These are phyloP conservation scores for Scolecobasidium constrictum DNA, from an alignment of 2,329 filamentous ascomycete species.

Conservation along the genomic window DNA sequence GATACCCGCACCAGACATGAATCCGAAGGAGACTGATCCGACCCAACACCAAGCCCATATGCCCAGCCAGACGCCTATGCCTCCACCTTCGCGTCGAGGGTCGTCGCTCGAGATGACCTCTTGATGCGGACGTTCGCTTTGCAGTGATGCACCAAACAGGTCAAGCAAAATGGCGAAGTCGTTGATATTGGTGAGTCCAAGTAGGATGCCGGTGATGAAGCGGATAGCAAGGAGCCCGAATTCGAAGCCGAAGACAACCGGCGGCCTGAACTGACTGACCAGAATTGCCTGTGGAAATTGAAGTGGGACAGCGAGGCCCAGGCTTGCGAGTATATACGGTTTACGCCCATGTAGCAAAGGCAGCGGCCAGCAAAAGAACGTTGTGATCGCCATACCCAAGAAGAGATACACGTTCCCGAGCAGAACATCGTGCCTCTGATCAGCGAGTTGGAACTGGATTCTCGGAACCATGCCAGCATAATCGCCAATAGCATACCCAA, in stretches of 20 bases:
- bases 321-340: constrained; percentile 60
- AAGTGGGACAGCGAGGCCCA: constrained; percentile 59
- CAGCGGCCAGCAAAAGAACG: constrained; percentile 61
- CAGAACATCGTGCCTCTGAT: constrained; percentile 55
- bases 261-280: constrained; percentile 46
- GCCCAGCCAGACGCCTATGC: constrained; percentile 70
- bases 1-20: constrained; percentile 58
- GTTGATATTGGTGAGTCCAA: constrained; percentile 71
- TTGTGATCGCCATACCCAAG: constrained; percentile 57
- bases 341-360: constrained; percentile 67
- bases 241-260: constrained; percentile 45
- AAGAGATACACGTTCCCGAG: constrained; percentile 67
- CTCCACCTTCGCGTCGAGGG: constrained; percentile 62
- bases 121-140: constrained; percentile 62
- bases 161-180: constrained; percentile 62
- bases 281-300: constrained; percentile 66
- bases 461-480: constrained; percentile 69
- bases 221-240: constrained; percentile 52
- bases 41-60: constrained; percentile 71
- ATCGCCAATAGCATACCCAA: constrained; percentile 62
- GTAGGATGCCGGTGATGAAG: constrained; percentile 53
- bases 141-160: constrained; percentile 64
- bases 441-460: constrained; percentile 66
- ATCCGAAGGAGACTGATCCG: constrained; percentile 60
- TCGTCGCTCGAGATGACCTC: constrained; percentile 58